Evolutionary conservation across 768 basidiomycete species (phyloP), one percentile per base, ranked within the genome.

Genomic region (Hygrophoropsis aurantiaca): DNA sequence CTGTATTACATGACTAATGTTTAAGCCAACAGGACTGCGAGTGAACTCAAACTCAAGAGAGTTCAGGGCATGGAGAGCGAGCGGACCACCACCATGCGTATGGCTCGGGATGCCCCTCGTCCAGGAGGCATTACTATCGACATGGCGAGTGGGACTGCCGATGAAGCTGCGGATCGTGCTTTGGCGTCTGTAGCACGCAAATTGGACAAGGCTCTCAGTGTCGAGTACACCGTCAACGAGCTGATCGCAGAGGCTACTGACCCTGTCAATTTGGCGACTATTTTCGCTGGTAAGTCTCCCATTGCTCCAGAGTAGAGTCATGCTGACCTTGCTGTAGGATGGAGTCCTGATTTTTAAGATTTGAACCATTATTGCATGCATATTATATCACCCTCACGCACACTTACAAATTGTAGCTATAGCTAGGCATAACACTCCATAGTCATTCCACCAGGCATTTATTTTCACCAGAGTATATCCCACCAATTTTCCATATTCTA

Each of bases 181-280:
- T 70, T 99, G 52, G 80, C 71, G 27, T 79, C 82, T 26, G 93
- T 98, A 30, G 73, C 81, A 10, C 75, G 81, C 44, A 98, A 98
- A 66, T 74, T 99, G 34, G 83, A 90, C 61, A 85, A 84, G 59
- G 75, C 81, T 3, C 73, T 97, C 51, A 94, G 91, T 58, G 89
- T 95, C 20, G 90, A 95, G 62, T 94, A 90, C 56, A 90, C 86
- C 5, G 91, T 99, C 50, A 97, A 95, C 69, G 86, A 91, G 63
- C 79, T 98, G 33, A 85, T 98, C 49, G 84, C 89, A 16, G 84
- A 90, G 60, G 95, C 95, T 30, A 90, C 84, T 19, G 90, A 95
- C 58, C 62, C 71, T 2, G 71, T 69, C 39, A 91, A 91, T 62
- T 69, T 97, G 16, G 84, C 83, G 3, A 77, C 74, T n/a, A 91